These are phyloP conservation scores for Paramecium tetraurelia DNA, from an alignment of 73 alveolate genomes.

Conservation along the genomic window DNA sequence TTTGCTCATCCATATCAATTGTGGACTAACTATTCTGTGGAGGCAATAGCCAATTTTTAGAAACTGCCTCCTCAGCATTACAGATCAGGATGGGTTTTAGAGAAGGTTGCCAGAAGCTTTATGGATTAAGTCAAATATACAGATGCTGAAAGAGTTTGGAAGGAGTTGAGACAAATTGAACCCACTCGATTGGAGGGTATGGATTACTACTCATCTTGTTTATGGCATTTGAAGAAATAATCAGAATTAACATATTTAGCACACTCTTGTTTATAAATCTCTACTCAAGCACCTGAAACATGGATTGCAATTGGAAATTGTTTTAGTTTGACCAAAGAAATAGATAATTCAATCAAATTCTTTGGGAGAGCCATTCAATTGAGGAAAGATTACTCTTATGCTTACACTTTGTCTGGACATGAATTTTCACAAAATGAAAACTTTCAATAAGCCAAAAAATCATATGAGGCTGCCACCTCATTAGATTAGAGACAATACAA, in stretches of 20 bases:
- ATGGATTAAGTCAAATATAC: slow-evolving; percentile 87
- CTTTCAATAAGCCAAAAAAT: slow-evolving; percentile 85
- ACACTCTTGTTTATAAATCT: slow-evolving; percentile 69
- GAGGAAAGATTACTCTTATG: slow-evolving; percentile 85
- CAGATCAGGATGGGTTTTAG: slow-evolving; percentile 87
- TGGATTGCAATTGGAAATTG: slow-evolving; percentile 97
- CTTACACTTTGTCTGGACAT: slow-evolving; percentile 94
- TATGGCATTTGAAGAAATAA: slow-evolving; percentile 96
- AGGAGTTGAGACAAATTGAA: slow-evolving; percentile 77
- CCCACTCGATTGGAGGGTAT: slow-evolving; percentile 92
- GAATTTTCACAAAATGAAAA: slow-evolving; percentile 93
- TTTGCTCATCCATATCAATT: slow-evolving; percentile 81
- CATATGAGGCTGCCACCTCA: slow-evolving; percentile 82
- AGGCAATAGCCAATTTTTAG: slow-evolving; percentile 78
- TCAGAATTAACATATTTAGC: slow-evolving; percentile 88
- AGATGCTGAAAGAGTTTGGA: slow-evolving; percentile 88
- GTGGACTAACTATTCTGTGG: slow-evolving; percentile 77
- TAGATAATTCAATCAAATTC: slow-evolving; percentile 93
- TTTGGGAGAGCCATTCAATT: slow-evolving; percentile 93
- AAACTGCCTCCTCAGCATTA: slow-evolving; percentile 87
- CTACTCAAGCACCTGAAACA: slow-evolving; percentile 92
- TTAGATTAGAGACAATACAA: slow-evolving; percentile 92
- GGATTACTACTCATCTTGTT: slow-evolving; percentile 92
- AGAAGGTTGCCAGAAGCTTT: slow-evolving; percentile 87
- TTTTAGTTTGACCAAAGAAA: slow-evolving; percentile 90